phyloP scores from a whole-genome alignment of 257 asterid species.

The Fraxinus cuspidata region DNA sequence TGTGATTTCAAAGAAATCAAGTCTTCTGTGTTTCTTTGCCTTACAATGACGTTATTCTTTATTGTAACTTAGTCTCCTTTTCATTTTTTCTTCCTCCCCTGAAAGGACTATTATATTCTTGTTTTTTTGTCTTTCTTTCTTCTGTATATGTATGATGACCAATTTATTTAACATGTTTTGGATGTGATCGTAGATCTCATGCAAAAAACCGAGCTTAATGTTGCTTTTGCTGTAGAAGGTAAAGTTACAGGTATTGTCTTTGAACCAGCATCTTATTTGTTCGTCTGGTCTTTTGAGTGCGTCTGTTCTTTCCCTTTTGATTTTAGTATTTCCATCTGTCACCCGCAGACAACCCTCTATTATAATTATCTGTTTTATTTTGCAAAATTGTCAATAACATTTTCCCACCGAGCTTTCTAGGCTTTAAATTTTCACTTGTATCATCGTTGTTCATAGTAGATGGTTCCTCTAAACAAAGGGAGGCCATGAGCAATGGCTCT shows the following conservation, averaged over 20 bases:
- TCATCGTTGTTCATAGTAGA: not conserved
- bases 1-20: not conserved
- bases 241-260: not conserved
- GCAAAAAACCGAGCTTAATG: not conserved
- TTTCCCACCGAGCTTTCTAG: not conserved
- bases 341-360: not conserved
- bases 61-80: too few species aligned
- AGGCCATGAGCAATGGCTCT: not conserved
- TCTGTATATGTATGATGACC: too few species aligned
- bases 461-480: not conserved
- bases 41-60: too few species aligned
- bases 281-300: not conserved
- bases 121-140: too few species aligned
- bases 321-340: not conserved
- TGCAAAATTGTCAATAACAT: too few species aligned
- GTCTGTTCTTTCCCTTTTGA: not conserved
- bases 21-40: not conserved
- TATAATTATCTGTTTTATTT: too few species aligned
- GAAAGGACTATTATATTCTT: not conserved
- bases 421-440: not conserved
- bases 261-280: not conserved
- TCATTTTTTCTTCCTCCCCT: too few species aligned
- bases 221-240: not conserved
- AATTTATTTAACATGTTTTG: not conserved
- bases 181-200: not conserved